Conservation (phyloP, 2,329 filamentous ascomycete genomes). For the Trichothecium sympodiale region DNA sequence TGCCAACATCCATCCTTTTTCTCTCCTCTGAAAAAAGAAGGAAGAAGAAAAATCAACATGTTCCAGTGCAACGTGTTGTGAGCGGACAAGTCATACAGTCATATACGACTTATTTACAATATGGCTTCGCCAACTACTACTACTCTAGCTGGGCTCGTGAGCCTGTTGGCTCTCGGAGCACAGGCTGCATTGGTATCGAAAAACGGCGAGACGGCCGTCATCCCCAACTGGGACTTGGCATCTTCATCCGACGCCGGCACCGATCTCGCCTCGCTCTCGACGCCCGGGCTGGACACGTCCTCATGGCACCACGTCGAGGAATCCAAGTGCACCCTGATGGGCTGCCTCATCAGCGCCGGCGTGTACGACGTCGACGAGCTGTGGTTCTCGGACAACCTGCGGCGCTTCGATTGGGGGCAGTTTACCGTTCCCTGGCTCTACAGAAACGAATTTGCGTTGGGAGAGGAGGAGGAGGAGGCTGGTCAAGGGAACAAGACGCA, state of each 20-base stretch:
- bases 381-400: conserved; percentile 41
- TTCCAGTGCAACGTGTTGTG: no score
- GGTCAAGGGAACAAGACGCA: no score
- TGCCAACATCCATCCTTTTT: no score
- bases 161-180: no score
- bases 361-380: conserved; percentile 40
- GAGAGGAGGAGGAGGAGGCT: conserved; percentile 11
- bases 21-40: no score
- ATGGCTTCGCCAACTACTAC: no score
- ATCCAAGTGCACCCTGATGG: conserved; percentile 44
- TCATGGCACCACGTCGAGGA: conserved; percentile 37
- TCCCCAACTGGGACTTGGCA: conserved; percentile 38
- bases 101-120: no score
- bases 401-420: conserved; percentile 28
- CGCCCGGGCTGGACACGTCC: conserved; percentile 30
- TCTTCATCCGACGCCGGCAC: conserved; percentile 25
- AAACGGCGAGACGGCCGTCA: conserved; percentile 16
- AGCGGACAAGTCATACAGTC: no score
- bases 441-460: conserved; percentile 38
- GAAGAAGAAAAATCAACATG: no score
- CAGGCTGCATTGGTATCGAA: conserved; percentile 10
- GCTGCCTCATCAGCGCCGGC: conserved; percentile 39
- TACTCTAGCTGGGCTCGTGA: no score
- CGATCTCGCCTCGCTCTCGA: conserved; percentile 27
- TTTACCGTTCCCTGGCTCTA: conserved; percentile 50